Percentiles rank a stretch among this genome's conserved stretches.
Evolutionary conservation across 495 filamentous ascomycete species (phyloP).

Genomic region (Penicillium goetzii): DNA sequence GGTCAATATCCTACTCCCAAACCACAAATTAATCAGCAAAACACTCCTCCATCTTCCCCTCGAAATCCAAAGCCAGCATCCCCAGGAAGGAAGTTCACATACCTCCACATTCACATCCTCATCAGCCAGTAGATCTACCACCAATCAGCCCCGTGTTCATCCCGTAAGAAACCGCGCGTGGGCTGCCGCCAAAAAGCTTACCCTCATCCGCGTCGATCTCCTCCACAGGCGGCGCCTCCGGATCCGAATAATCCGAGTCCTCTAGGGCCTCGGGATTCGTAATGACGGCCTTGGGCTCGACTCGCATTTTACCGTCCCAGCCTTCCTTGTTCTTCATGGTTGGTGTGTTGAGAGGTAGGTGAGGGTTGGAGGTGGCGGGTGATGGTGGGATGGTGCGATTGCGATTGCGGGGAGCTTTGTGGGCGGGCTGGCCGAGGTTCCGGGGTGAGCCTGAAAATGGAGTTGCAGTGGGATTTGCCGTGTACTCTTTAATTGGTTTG

Average conservation of each 20-base stretch:
- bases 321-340: constrained; percentile 69
- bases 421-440: constrained; percentile 12
- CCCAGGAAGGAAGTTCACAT: constrained; percentile 10
- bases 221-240: constrained; percentile 74
- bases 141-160: constrained; percentile 7
- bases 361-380: constrained; percentile 22
- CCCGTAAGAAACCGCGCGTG: constrained; percentile 8
- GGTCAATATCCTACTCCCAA: constrained; percentile 76
- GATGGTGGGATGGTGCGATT: constrained; percentile 28
- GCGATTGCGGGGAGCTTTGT: constrained; percentile 35
- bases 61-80: not conserved
- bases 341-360: constrained; percentile 19
- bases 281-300: constrained; percentile 63
- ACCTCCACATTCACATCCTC: constrained; percentile 64
- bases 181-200: constrained; percentile 31
- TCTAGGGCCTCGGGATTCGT: constrained; percentile 77
- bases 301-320: constrained; percentile 91
- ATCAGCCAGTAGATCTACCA: constrained; percentile 66
- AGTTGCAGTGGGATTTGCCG: constrained; percentile 2
- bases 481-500: not conserved
- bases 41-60: not conserved
- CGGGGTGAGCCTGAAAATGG: constrained; percentile 1
- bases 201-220: constrained; percentile 83
- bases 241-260: constrained; percentile 84
- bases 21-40: constrained; percentile 19